Evolutionary conservation across 768 basidiomycete species (phyloP), one percentile per base, ranked within the genome.

Genomic region (Mrakia gelida): DNA sequence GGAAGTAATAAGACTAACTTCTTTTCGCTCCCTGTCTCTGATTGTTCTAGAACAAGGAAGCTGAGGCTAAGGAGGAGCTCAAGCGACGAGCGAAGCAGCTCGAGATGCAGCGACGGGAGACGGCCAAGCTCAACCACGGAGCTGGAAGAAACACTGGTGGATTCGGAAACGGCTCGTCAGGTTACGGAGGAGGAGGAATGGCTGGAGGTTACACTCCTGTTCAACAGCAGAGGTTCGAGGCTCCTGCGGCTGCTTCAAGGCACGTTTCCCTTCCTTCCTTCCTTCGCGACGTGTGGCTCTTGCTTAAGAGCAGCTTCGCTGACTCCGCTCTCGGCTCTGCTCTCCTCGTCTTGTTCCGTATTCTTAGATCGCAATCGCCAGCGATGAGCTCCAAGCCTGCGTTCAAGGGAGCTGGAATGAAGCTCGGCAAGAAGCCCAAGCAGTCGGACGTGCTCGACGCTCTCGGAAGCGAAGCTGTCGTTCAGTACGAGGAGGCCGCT

Each of bases 1-100:
- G 8, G 38, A 8, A 21, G 21, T n/a, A 18, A 8, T 8, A 9
- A 23, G 30, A 65, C 63, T 65, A 10, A 45, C 11, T 45, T 15
- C 45, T 45, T 45, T 10, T 45, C 45, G 45, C 15, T 45, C 11
- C 18, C 15, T 38, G 63, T 56, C 30, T 18, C n/a, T 32, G 45
- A 26, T 63, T 15, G 11, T 15, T 26, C 23, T 49, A 95, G 92
- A 98, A 99, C 87, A 98, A 98, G 85, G 97, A 99, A 85, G 94
- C 94, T 9, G 97, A 99, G 82, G 97, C 96, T 2, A 99, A 99
- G 84, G 97, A 99, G 84, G 96, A 98, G 82, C 91, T 99, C 83
- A 98, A 98, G 84, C 90, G 97, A 59, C 91, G 96, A 43, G 95
- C 97, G 0, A 97, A 97, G 84, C 95, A 98, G 82, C 90, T 99